These are phyloP conservation scores for Gyromitra esculenta DNA, from an alignment of 2,329 filamentous ascomycete species.

Conservation along the genomic window DNA sequence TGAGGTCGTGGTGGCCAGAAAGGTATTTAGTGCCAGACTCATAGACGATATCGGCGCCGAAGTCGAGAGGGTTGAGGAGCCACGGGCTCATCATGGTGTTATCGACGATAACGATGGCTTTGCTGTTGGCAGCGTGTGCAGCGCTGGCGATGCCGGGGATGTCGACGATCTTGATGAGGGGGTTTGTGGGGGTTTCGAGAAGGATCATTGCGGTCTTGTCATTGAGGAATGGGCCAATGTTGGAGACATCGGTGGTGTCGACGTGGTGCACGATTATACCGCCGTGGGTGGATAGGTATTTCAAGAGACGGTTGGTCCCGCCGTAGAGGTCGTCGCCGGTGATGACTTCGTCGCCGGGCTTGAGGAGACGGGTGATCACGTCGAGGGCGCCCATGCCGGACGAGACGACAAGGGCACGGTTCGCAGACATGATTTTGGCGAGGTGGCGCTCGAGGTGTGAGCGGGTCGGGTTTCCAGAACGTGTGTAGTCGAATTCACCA, in stretches of 20 bases:
- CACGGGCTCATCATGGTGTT: conserved; percentile 99
- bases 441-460: conserved; percentile 96
- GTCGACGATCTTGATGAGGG: conserved; percentile 97
- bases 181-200: conserved; percentile 96
- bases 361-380: conserved; percentile 89
- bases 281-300: conserved; percentile 87
- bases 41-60: conserved; percentile 95
- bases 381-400: conserved; percentile 98
- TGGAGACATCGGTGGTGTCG: conserved; percentile 83
- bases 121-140: conserved; percentile 79
- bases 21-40: conserved; percentile 98
- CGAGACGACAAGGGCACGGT: conserved; percentile 87
- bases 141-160: conserved; percentile 80
- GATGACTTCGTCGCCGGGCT: conserved; percentile 94
- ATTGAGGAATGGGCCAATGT: conserved; percentile 74
- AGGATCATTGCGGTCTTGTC: conserved; percentile 93
- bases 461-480: conserved; percentile 94
- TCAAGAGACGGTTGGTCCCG: conserved; percentile 90
- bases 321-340: conserved; percentile 97
- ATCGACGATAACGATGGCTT: conserved; percentile 88
- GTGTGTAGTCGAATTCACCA: conserved; percentile 96
- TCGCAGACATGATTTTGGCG: conserved; percentile 98
- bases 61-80: conserved; percentile 89
- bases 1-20: conserved; percentile 97
- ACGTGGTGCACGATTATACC: conserved; percentile 96